These are phyloP conservation scores for Leccinum variicolor DNA, from an alignment of 768 basidiomycete species.

Conservation along the genomic window DNA sequence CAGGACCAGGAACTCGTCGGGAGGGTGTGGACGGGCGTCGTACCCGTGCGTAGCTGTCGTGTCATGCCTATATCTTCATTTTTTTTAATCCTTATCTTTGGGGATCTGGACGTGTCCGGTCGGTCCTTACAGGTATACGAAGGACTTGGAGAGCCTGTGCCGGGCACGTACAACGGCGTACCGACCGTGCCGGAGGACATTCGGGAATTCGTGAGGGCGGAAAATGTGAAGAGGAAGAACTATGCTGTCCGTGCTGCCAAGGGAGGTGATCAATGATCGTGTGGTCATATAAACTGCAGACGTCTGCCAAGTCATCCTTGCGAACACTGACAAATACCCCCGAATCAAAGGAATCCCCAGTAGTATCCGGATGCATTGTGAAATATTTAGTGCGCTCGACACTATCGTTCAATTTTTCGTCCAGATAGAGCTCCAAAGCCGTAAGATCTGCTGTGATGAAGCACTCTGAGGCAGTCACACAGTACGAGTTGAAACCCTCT, in stretches of 20 bases:
- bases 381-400: no score
- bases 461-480: background rate
- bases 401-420: background rate
- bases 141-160: slow-evolving; percentile 24
- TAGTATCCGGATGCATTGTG: background rate
- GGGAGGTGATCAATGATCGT: slow-evolving; percentile 32
- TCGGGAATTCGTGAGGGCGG: slow-evolving; percentile 18
- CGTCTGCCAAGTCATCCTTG: no score
- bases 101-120: background rate
- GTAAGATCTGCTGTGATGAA: background rate
- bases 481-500: no score
- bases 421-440: background rate
- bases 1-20: slow-evolving; percentile 12
- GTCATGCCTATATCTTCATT: background rate
- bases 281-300: no score
- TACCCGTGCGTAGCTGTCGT: slow-evolving; percentile 17
- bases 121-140: slow-evolving; percentile 17
- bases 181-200: slow-evolving; percentile 16
- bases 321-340: background rate
- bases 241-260: slow-evolving; percentile 19
- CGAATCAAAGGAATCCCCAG: background rate
- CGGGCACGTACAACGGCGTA: slow-evolving; percentile 18
- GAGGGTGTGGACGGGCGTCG: slow-evolving; percentile 24
- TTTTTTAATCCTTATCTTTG: background rate
- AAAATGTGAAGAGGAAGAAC: slow-evolving; percentile 25